Base-by-base conservation (phyloP, 345 rosid species). In the Brassica napus region DNA sequence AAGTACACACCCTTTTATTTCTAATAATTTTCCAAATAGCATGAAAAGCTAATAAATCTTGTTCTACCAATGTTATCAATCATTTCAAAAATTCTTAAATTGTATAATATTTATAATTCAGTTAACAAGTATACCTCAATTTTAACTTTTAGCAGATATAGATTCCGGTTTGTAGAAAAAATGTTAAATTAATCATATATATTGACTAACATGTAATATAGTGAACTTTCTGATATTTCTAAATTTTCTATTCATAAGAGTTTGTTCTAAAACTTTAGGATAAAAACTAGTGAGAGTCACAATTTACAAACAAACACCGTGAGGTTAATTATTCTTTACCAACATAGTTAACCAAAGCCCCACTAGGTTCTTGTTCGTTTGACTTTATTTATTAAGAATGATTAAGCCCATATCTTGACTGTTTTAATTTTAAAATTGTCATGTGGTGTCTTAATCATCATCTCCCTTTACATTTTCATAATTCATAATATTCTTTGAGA, bases 381-480 rank as follows among this genome's bases (percentile, higher is more conserved):
- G 59, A 73, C 49, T 79, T 57, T 73, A 18, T 65, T 65, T 72
- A 65, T 15, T 67, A 44, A 72, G 77, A 79, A n/a, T 73, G n/a
- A 61, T 68, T 73, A 47, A 47, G 64, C 78, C 57, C 78, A 68
- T 68, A 73, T 34, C 59, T 73, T 79, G 64, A 68, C 65, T 68
- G n/a, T 66, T 11, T 32, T 59, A 26, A 49, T 23, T 4, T 24
- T 68, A 55, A 9, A 73, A n/a, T 18, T 31, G 2, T 42, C 52
- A 16, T 6, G 16, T 26, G 16, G 35, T 18, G 21, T 44, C 34
- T 32, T 67, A 15, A 72, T 58, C 14, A 57, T 62, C 61, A 64
- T 14, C 37, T 60, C 14, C 28, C 61, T 32, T 23, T 3, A 1
- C 54, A 12, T 31, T 23, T 62, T 49, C 12, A 49, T 7, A 30